These are phyloP conservation scores for Dipteronia sinensis DNA, from an alignment of 345 rosid species.

Conservation along the genomic window DNA sequence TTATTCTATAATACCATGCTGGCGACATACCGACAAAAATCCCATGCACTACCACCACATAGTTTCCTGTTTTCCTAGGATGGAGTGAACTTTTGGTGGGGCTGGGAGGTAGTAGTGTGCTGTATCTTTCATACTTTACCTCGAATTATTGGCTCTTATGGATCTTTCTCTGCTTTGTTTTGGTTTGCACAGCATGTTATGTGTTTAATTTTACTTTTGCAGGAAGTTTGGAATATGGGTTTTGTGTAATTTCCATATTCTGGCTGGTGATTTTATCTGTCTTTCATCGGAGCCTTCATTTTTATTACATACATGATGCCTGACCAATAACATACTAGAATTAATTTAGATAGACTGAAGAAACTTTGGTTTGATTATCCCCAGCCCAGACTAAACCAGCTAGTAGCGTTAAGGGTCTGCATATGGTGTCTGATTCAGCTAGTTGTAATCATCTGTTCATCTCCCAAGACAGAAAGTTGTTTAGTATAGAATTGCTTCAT, in stretches of 20 bases:
- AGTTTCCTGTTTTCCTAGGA: not conserved
- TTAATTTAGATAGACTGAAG: not conserved
- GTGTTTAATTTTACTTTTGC: not conserved
- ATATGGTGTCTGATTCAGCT: too few species aligned
- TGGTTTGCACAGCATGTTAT: not conserved
- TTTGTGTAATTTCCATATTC: constrained; percentile 4
- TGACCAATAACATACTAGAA: not conserved
- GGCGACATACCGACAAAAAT: not conserved
- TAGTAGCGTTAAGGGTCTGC: too few species aligned
- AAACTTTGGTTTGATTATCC: too few species aligned
- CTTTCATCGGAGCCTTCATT: not conserved
- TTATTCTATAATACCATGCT: not conserved
- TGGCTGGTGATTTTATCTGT: not conserved
- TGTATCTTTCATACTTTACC: not conserved
- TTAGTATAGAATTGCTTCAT: too few species aligned
- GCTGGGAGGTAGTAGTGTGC: not conserved
- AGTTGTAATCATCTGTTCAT: too few species aligned
- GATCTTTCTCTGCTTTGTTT: not conserved
- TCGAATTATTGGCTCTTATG: not conserved
- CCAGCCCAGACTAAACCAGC: too few species aligned
- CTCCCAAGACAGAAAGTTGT: too few species aligned
- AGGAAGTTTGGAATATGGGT: not conserved
- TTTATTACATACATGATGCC: not conserved
- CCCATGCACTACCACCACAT: not conserved
- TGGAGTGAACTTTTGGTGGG: not conserved